Evolutionary conservation across 2,329 filamentous ascomycete genomes (phyloP).

Genomic region (Gnomoniopsis smithogilvyi): DNA sequence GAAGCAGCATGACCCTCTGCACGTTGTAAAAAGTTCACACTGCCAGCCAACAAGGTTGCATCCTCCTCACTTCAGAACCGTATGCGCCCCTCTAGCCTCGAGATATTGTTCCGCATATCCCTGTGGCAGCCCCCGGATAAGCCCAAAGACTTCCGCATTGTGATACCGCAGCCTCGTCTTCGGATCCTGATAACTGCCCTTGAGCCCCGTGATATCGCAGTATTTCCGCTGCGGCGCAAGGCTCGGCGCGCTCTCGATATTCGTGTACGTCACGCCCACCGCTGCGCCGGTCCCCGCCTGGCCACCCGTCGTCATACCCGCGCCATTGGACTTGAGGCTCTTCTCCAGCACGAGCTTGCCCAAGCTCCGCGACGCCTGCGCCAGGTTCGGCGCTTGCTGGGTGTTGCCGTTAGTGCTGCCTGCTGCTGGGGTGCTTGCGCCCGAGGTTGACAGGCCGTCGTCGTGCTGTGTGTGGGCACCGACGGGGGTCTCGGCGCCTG

Average conservation of each 20-base stretch:
- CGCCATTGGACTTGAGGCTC: slow-evolving; percentile 51
- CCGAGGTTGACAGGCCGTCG: slow-evolving; percentile 55
- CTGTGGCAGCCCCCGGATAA: slow-evolving; percentile 77
- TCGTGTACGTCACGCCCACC: slow-evolving; percentile 83
- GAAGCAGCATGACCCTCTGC: not conserved
- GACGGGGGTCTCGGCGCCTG: slow-evolving; percentile 70
- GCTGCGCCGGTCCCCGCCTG: slow-evolving; percentile 26
- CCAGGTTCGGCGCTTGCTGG: slow-evolving; percentile 65
- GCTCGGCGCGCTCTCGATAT: slow-evolving; percentile 87
- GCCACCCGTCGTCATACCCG: slow-evolving; percentile 29
- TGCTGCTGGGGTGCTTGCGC: slow-evolving; percentile 52
- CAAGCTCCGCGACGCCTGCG: slow-evolving; percentile 83
- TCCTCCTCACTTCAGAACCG: slow-evolving; percentile 74
- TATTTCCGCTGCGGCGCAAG: slow-evolving; percentile 83
- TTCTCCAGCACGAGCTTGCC: slow-evolving; percentile 88
- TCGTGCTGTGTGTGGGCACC: slow-evolving; percentile 32
- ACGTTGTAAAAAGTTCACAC: not conserved
- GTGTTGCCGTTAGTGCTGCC: not conserved
- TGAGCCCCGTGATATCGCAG: slow-evolving; percentile 91
- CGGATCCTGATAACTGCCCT: slow-evolving; percentile 89
- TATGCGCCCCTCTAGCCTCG: slow-evolving; percentile 87
- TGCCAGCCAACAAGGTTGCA: not conserved
- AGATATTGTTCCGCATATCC: slow-evolving; percentile 84
- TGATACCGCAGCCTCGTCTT: slow-evolving; percentile 93
- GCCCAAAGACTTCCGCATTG: slow-evolving; percentile 84